Conservation (phyloP, 129 eudicot species). For the Lactuca saligna region DNA sequence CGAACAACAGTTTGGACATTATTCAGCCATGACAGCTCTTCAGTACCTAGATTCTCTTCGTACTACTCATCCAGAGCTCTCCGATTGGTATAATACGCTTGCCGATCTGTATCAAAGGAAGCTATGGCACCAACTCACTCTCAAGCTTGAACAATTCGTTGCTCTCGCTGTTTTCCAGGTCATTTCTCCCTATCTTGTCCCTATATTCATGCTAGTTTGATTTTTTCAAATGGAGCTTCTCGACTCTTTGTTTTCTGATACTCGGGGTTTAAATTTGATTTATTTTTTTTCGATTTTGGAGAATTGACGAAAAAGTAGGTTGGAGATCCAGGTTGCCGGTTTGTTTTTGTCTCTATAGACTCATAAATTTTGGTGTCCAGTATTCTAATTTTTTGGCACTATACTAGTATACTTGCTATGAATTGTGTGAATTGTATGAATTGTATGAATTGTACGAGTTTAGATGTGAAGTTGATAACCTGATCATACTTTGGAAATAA, state of each 20-base stretch:
- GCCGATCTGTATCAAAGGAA: constrained; percentile 91
- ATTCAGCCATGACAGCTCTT: constrained; percentile 64
- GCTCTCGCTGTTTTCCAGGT: constrained; percentile 84
- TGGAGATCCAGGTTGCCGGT: constrained; percentile 24
- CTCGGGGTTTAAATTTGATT: constrained; percentile 22
- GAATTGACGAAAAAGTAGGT: constrained; percentile 6
- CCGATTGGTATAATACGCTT: constrained; percentile 74
- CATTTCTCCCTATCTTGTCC: not conserved
- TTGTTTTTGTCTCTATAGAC: constrained; percentile 7
- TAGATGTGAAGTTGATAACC: constrained; percentile 10
- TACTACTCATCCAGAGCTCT: constrained; percentile 72
- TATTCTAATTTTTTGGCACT: constrained; percentile 3
- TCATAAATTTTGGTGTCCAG: constrained; percentile 14
- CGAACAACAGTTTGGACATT: constrained; percentile 10
- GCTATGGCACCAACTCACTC: constrained; percentile 94
- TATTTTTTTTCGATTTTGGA: not conserved
- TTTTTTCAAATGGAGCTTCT: constrained; percentile 2
- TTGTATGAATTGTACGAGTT: constrained; percentile 3
- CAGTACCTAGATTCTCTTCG: constrained; percentile 74
- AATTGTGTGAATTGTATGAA: not conserved
- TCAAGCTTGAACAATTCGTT: constrained; percentile 81
- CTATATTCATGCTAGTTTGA: constrained; percentile 7
- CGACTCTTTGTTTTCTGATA: not conserved
- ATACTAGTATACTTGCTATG: constrained; percentile 14
- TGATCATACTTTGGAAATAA: not conserved